Conservation (phyloP, 768 basidiomycete species). For the Boletus pseudopeckii region DNA sequence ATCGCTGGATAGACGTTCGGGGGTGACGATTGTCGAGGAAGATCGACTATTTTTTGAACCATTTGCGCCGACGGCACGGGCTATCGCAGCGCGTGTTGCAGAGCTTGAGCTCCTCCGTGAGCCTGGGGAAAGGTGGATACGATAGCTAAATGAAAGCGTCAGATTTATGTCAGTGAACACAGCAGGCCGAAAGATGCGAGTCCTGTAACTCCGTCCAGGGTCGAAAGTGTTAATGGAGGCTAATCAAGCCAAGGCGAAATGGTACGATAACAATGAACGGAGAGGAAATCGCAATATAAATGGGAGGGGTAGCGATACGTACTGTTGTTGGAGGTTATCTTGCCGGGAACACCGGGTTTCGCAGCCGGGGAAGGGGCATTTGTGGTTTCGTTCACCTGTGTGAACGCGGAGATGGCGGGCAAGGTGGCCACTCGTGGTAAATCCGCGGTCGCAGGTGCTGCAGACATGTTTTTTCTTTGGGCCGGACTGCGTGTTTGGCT, state of each 20-base stretch:
- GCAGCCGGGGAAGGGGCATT: slow-evolving; percentile 93
- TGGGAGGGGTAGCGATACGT: not conserved
- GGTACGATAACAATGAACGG: not conserved
- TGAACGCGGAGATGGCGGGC: slow-evolving; percentile 87
- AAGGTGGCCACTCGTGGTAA: slow-evolving; percentile 87
- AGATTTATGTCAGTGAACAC: slow-evolving; percentile 9
- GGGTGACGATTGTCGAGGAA: slow-evolving; percentile 21
- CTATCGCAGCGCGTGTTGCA: slow-evolving; percentile 54
- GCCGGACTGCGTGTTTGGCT: not conserved
- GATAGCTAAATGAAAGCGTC: slow-evolving; percentile 48
- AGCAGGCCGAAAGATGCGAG: not conserved
- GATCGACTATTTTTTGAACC: slow-evolving; percentile 26
- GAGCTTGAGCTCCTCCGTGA: slow-evolving; percentile 61
- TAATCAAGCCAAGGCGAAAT: not conserved
- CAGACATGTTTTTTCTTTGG: slow-evolving; percentile 56
- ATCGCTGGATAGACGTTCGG: slow-evolving; percentile 26
- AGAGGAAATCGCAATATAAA: slow-evolving; percentile 1
- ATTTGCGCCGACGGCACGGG: slow-evolving; percentile 36
- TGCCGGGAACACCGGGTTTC: slow-evolving; percentile 87
- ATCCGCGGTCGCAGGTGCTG: slow-evolving; percentile 66
- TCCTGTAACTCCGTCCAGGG: slow-evolving; percentile 14
- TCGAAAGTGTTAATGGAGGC: slow-evolving; percentile 6
- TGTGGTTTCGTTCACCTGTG: slow-evolving; percentile 90
- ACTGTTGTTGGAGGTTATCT: slow-evolving; percentile 69
- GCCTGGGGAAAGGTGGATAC: slow-evolving; percentile 78